Percentiles rank a stretch among this genome's conserved stretches.
Evolutionary conservation across 164 flowering plant genomes (phyloP).

Genomic region (Aristolochia fimbriata): DNA sequence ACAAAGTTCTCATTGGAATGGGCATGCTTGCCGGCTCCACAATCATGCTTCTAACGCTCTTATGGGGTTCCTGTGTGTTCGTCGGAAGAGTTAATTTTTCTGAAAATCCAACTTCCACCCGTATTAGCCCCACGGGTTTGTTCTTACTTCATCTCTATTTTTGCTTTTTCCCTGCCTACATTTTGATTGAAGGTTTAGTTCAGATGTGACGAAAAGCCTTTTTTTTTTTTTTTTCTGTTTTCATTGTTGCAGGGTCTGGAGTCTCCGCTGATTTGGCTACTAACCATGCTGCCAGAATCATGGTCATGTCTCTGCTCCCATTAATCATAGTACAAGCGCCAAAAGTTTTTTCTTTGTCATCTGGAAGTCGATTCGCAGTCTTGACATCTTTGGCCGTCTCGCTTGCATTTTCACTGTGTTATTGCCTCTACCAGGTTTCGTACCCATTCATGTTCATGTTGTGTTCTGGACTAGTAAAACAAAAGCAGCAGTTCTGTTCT

Average conservation of each 20-base stretch:
- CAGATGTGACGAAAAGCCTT: too few relatives aligned
- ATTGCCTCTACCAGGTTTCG: slow-evolving; percentile 95
- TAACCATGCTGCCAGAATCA: slow-evolving; percentile 70
- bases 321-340: slow-evolving; percentile 80
- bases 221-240: too few relatives aligned
- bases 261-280: slow-evolving; percentile 74
- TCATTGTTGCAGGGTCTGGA: slow-evolving; percentile 71
- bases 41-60: slow-evolving; percentile 74
- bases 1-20: slow-evolving; percentile 92
- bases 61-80: slow-evolving; percentile 87
- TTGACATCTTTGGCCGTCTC: slow-evolving; percentile 58
- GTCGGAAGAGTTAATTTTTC: slow-evolving; percentile 75
- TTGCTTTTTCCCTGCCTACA: too few relatives aligned
- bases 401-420: slow-evolving; percentile 39
- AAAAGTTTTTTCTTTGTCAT: slow-evolving; percentile 36
- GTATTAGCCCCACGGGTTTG: slow-evolving; percentile 44
- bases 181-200: too few relatives aligned
- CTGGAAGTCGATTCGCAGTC: slow-evolving; percentile 59
- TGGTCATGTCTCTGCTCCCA: slow-evolving; percentile 79
- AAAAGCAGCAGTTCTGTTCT: too few relatives aligned
- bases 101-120: slow-evolving; percentile 28
- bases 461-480: too few relatives aligned
- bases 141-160: too few relatives aligned
- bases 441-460: background rate
- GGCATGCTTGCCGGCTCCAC: slow-evolving; percentile 99